Evolutionary conservation across 2,329 filamentous ascomycete species (phyloP).

Genomic region (Colletotrichum liriopes): DNA sequence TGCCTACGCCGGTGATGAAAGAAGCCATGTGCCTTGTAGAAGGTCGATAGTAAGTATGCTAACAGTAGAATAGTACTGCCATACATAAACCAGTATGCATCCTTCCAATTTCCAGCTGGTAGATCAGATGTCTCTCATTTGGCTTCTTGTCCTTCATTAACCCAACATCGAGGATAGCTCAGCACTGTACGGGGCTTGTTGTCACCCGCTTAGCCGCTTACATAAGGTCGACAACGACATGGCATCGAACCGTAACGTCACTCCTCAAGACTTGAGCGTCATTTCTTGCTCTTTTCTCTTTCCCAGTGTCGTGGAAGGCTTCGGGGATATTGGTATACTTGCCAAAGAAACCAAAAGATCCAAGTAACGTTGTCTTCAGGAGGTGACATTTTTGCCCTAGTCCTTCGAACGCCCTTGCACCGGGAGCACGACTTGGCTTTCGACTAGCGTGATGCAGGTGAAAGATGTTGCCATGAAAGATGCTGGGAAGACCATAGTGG

Average conservation of each 20-base stretch:
- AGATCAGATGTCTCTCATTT: too few species aligned
- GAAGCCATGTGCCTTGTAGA: too few species aligned
- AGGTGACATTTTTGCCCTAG: too few species aligned
- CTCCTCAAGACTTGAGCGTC: neutral
- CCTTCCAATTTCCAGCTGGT: too few species aligned
- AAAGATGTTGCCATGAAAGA: neutral
- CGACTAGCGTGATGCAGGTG: neutral
- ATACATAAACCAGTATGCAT: too few species aligned
- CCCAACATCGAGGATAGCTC: too few species aligned
- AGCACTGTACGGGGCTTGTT: constrained; percentile 6
- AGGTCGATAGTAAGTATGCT: too few species aligned
- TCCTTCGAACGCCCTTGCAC: constrained; percentile 1
- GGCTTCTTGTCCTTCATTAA: too few species aligned
- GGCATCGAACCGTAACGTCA: neutral
- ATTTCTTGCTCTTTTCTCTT: too few species aligned
- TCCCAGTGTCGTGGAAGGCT: neutral
- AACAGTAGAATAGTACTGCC: too few species aligned
- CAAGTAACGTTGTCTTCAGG: neutral
- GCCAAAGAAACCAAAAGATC: too few species aligned
- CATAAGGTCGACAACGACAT: constrained; percentile 27
- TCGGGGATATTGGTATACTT: neutral
- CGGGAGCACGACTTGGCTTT: neutral
- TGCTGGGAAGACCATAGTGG: neutral
- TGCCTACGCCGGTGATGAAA: too few species aligned
- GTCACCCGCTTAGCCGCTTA: constrained; percentile 28